Conservation (phyloP, 768 basidiomycete genomes). For the Boletus sp. region DNA sequence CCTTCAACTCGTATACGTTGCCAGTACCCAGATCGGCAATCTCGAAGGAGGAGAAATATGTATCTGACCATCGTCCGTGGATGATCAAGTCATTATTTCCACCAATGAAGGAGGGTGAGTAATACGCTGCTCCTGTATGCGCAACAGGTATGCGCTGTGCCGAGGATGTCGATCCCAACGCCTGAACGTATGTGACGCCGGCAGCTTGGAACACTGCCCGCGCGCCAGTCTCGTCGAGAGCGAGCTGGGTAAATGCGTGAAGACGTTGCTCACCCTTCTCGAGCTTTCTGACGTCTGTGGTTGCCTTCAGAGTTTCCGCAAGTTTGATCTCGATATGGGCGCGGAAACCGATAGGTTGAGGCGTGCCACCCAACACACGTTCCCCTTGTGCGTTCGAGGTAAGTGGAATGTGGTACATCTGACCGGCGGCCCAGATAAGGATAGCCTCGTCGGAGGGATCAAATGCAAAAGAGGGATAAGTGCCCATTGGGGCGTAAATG, state of each 20-base stretch:
- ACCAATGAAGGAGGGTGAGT: constrained; percentile 59
- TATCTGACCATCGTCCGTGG: constrained; percentile 70
- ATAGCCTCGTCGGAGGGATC: constrained; percentile 33
- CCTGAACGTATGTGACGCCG: constrained; percentile 38
- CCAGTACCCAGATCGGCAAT: constrained; percentile 51
- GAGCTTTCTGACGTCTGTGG: constrained; percentile 49
- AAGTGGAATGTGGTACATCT: constrained; percentile 64
- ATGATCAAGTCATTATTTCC: constrained; percentile 47
- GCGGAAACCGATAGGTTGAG: constrained; percentile 53
- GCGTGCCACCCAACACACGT: constrained; percentile 38
- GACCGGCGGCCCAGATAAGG: constrained; percentile 73
- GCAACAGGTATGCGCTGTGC: constrained; percentile 48
- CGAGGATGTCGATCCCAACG: constrained; percentile 23
- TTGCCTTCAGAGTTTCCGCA: constrained; percentile 54
- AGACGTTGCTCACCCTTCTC: constrained; percentile 59
- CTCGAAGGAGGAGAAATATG: constrained; percentile 62
- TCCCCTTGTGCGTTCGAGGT: constrained; percentile 42
- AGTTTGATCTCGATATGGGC: constrained; percentile 64
- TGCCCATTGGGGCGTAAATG: constrained; percentile 75
- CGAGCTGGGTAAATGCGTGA: constrained; percentile 59
- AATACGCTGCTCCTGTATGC: constrained; percentile 51
- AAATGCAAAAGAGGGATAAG: constrained; percentile 75
- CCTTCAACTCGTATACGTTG: constrained; percentile 47
- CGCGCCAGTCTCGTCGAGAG: constrained; percentile 52
- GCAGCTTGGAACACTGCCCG: constrained; percentile 67